A percentile compares a stretch with the other conserved stretches of the same genome.
Evolutionary conservation across 768 basidiomycete genomes (phyloP).

Genomic region (Ramaria sp.): DNA sequence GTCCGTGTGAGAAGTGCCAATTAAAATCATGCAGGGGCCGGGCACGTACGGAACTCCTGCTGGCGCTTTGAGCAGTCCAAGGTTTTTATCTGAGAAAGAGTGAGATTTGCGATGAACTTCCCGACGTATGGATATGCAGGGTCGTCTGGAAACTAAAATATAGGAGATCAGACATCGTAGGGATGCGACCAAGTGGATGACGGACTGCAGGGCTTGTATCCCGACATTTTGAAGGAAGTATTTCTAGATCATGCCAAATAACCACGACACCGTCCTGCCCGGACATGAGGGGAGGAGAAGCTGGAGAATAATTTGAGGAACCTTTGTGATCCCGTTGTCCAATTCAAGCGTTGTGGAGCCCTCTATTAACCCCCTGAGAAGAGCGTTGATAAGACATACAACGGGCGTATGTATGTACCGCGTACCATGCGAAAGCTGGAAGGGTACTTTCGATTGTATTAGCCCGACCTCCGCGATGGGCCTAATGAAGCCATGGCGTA

Average conservation of each 20-base stretch:
- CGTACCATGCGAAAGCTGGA: conserved; percentile 66
- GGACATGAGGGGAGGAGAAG: background rate
- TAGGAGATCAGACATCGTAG: background rate
- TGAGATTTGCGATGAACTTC: conserved; percentile 66
- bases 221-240: conserved; percentile 50
- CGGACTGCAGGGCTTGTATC: conserved; percentile 59
- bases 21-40: background rate
- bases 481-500: conserved; percentile 26
- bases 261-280: conserved; percentile 62
- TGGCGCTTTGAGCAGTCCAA: conserved; percentile 67
- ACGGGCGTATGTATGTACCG: background rate
- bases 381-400: background rate
- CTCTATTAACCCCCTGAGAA: conserved; percentile 56
- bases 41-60: conserved; percentile 37
- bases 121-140: conserved; percentile 63
- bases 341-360: conserved; percentile 70
- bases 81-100: conserved; percentile 68
- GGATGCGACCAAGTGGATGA: conserved; percentile 1
- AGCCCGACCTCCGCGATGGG: conserved; percentile 68
- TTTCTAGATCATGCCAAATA: conserved; percentile 73
- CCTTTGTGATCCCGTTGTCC: conserved; percentile 70
- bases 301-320: conserved; percentile 13
- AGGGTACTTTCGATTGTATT: conserved; percentile 64
- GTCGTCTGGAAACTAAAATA: conserved; percentile 40
- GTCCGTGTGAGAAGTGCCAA: background rate